phyloP scores from a whole-genome alignment of 2,329 filamentous ascomycete genomes.

The Fusarium verrucosum region DNA sequence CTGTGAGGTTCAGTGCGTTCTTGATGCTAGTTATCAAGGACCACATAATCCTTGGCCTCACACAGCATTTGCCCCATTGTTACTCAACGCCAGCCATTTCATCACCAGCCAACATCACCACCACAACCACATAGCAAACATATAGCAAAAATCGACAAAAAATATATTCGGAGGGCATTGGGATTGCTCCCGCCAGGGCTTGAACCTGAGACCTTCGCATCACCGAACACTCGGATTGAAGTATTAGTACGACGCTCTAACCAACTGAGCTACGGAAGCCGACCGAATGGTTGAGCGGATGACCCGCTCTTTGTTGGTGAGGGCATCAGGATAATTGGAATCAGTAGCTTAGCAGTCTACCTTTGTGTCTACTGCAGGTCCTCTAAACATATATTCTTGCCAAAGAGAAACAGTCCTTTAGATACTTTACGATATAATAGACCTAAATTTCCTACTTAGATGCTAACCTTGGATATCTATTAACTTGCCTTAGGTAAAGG shows the following conservation, averaged over 20 bases:
- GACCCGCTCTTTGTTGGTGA: background rate
- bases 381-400: too few relatives aligned
- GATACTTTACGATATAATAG: too few relatives aligned
- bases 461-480: too few relatives aligned
- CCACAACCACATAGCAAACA: background rate
- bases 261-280: background rate
- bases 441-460: too few relatives aligned
- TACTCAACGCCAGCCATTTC: background rate
- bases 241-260: constrained; percentile 1
- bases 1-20: too few relatives aligned
- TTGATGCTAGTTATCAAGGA: too few relatives aligned
- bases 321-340: too few relatives aligned
- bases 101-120: background rate
- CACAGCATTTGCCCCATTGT: background rate
- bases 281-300: background rate
- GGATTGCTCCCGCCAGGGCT: background rate
- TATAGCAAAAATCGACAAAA: background rate
- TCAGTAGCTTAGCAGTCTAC: too few relatives aligned
- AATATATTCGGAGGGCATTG: background rate
- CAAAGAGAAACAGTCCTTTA: too few relatives aligned
- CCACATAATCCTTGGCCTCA: background rate
- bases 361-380: too few relatives aligned
- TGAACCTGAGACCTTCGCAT: background rate
- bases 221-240: background rate
- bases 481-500: too few relatives aligned